Evolutionary conservation across 148 eudicot genomes (phyloP).

Genomic region (Rhododendron henanense): DNA sequence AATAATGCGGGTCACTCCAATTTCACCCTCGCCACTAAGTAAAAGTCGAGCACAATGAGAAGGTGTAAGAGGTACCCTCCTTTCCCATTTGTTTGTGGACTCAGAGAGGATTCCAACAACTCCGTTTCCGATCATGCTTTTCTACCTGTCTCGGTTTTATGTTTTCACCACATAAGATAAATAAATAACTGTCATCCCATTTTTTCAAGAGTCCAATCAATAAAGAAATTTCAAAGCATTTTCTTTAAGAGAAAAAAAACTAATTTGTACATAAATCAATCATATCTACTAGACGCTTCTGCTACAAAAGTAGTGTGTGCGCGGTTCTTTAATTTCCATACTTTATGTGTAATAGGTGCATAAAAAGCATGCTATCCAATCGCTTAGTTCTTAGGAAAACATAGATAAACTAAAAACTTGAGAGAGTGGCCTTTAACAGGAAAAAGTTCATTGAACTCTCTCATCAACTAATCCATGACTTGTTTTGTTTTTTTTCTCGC

Average conservation of each 20-base stretch:
- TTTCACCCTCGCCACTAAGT: slow-evolving; percentile 53
- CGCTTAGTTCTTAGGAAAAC: not conserved
- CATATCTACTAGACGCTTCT: not conserved
- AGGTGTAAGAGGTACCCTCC: slow-evolving; percentile 92
- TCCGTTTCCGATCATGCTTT: slow-evolving; percentile 84
- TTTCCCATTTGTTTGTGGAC: slow-evolving; percentile 93
- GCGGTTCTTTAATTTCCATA: not conserved
- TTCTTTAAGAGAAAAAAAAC: not conserved
- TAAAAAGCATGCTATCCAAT: not conserved
- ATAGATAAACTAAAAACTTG: not conserved
- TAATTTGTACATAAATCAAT: not conserved
- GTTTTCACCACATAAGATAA: not conserved
- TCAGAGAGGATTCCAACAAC: slow-evolving; percentile 87
- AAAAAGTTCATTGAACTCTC: not conserved
- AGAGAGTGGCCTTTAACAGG: not conserved
- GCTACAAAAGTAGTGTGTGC: not conserved
- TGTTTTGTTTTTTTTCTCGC: not conserved
- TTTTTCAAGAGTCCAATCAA: not conserved
- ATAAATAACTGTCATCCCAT: not conserved
- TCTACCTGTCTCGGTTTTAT: not conserved
- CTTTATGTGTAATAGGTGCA: not conserved
- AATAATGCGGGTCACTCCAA: slow-evolving; percentile 64
- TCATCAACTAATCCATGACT: not conserved
- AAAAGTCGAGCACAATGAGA: slow-evolving; percentile 88
- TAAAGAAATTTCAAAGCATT: not conserved